Evolutionary conservation across 2,329 filamentous ascomycete genomes (phyloP).

Genomic region (Cladosporium sp.): DNA sequence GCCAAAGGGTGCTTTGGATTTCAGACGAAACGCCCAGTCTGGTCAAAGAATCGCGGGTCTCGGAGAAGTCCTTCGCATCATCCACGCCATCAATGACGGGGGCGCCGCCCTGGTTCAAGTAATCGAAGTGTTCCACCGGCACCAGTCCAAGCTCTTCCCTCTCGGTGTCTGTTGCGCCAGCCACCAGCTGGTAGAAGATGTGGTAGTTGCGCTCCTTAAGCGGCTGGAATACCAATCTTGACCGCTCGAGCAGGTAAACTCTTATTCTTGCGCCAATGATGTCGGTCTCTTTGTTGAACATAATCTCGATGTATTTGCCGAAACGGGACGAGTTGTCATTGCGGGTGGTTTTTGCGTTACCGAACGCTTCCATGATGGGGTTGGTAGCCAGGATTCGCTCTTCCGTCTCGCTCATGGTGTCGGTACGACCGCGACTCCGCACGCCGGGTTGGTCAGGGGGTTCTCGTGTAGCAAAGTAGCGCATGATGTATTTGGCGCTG

Average conservation of each 20-base stretch:
- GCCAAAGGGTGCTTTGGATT: conserved; percentile 82
- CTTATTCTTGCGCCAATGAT: conserved; percentile 96
- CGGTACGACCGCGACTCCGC: conserved; percentile 64
- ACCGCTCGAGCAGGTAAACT: conserved; percentile 97
- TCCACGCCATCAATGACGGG: conserved; percentile 91
- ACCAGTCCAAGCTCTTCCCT: conserved; percentile 72
- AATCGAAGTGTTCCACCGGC: conserved; percentile 86
- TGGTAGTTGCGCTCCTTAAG: conserved; percentile 90
- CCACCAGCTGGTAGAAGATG: conserved; percentile 91
- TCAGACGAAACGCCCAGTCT: conserved; percentile 75
- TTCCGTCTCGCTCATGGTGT: conserved; percentile 94
- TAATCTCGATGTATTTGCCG: conserved; percentile 97
- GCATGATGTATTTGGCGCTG: conserved; percentile 99
- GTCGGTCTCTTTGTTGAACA: conserved; percentile 79
- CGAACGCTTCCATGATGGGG: conserved; percentile 99
- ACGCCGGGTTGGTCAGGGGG: conserved; percentile 79
- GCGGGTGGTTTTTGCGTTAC: conserved; percentile 93
- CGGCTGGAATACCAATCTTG: conserved; percentile 87
- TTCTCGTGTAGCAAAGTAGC: conserved; percentile 97
- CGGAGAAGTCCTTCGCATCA: conserved; percentile 87
- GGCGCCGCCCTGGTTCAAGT: conserved; percentile 89
- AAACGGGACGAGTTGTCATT: conserved; percentile 99
- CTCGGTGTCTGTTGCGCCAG: conserved; percentile 76
- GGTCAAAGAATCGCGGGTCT: conserved; percentile 75
- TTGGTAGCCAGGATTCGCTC: conserved; percentile 98